Conservation (phyloP, 163 green algal genomes). For the Chloromonas sp. region DNA sequence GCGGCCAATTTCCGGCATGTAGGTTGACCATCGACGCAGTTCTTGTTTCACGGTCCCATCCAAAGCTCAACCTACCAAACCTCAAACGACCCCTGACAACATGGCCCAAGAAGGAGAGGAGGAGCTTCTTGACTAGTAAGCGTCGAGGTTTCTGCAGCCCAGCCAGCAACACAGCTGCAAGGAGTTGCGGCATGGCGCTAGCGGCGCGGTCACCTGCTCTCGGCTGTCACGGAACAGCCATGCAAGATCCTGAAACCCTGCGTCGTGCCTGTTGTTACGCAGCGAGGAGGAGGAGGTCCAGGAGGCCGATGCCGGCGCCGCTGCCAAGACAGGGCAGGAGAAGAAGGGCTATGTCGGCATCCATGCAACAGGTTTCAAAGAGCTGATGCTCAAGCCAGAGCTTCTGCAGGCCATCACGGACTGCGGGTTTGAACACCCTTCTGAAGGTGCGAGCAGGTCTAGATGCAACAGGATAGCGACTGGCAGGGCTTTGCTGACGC, state of each 20-base stretch:
- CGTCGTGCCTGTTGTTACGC: background rate
- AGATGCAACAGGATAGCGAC: background rate
- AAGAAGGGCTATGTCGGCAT: slow-evolving; percentile 98
- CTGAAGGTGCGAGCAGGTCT: slow-evolving; percentile 74
- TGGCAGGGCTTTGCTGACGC: background rate
- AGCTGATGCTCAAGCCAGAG: slow-evolving; percentile 94
- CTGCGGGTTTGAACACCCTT: slow-evolving; percentile 98
- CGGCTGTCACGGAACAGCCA: background rate
- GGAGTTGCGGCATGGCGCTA: no score
- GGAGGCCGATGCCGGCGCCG: slow-evolving; percentile 12
- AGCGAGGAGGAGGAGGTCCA: slow-evolving; percentile 19
- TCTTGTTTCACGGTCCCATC: no score
- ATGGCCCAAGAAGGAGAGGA: slow-evolving; percentile 13
- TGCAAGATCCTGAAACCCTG: background rate
- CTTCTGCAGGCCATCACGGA: slow-evolving; percentile 87
- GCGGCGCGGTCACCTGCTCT: background rate
- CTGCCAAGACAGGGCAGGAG: slow-evolving; percentile 37
- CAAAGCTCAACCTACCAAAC: no score
- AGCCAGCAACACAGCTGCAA: no score
- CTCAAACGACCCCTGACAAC: background rate
- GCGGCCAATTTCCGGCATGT: no score
- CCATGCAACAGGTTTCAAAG: slow-evolving; percentile 95
- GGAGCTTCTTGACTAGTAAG: slow-evolving; percentile 13
- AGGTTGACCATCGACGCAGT: no score
- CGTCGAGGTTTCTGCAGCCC: background rate